Percentiles rank a stretch among this genome's conserved stretches.
These are phyloP conservation scores for Aspergillus brunneoviolaceus DNA, from an alignment of 2,329 filamentous ascomycete genomes.

Conservation along the genomic window DNA sequence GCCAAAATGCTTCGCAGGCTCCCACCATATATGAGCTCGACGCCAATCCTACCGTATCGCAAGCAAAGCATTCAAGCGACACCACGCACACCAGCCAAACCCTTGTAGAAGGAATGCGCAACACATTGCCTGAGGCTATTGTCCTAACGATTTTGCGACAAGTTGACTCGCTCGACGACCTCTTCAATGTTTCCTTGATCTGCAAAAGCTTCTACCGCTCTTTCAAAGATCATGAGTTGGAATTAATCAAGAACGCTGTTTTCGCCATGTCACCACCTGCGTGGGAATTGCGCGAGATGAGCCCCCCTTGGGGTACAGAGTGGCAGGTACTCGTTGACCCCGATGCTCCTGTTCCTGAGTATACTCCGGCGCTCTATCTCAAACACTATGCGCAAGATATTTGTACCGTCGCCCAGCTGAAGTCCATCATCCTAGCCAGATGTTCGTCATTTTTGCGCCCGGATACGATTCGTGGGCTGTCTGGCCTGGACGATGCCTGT, in stretches of 20 bases:
- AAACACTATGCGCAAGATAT: conserved; percentile 53
- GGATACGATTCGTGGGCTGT: conserved; percentile 56
- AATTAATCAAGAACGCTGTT: conserved; percentile 52
- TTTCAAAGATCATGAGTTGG: conserved; percentile 58
- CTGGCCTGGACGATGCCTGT: conserved; percentile 46
- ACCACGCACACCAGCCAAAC: conserved; percentile 16
- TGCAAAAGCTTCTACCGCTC: conserved; percentile 58
- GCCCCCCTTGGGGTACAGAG: conserved; percentile 50
- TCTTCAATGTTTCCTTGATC: conserved; percentile 55
- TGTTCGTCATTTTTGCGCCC: conserved; percentile 58
- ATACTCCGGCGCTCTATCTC: conserved; percentile 55
- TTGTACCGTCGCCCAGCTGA: conserved; percentile 55
- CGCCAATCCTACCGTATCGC: conserved; percentile 23
- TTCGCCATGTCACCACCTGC: conserved; percentile 57
- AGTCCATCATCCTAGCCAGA: conserved; percentile 55
- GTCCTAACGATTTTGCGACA: conserved; percentile 53
- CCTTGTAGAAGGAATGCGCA: conserved; percentile 37
- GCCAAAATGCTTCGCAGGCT: conserved; percentile 20
- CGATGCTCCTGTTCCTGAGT: conserved; percentile 51
- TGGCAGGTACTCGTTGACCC: conserved; percentile 43
- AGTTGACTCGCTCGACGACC: conserved; percentile 52
- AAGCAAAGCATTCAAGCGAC: conserved; percentile 1
- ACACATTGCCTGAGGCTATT: conserved; percentile 49
- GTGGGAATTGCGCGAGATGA: conserved; percentile 61
- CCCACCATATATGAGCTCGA: conserved; percentile 35